Evolutionary conservation across 768 basidiomycete genomes (phyloP).

Genomic region (Cantharellus cinnabarinus): DNA sequence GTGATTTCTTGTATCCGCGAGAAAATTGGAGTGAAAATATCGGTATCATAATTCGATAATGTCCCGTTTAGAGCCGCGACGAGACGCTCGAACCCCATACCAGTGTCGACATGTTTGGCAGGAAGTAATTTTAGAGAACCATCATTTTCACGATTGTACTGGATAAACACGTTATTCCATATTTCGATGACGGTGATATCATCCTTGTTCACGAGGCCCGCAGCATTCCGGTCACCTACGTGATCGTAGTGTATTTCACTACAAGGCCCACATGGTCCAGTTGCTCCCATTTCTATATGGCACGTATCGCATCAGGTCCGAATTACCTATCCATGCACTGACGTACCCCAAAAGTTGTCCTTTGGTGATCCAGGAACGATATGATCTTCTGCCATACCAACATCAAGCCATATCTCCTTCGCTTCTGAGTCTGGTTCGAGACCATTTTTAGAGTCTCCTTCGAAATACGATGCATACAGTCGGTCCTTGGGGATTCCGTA

Average conservation of each 20-base stretch:
- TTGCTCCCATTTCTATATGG: slow-evolving; percentile 82
- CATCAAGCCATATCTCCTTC: slow-evolving; percentile 67
- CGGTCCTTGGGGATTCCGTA: slow-evolving; percentile 77
- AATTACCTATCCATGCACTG: not conserved
- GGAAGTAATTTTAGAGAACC: slow-evolving; percentile 64
- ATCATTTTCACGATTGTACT: slow-evolving; percentile 89
- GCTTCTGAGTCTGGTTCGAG: slow-evolving; percentile 81
- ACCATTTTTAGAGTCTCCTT: slow-evolving; percentile 72
- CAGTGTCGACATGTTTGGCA: slow-evolving; percentile 91
- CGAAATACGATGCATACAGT: slow-evolving; percentile 94
- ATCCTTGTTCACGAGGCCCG: slow-evolving; percentile 83
- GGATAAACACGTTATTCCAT: slow-evolving; percentile 99
- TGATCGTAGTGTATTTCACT: slow-evolving; percentile 92
- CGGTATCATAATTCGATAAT: slow-evolving; percentile 94
- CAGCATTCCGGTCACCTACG: slow-evolving; percentile 91
- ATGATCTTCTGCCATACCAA: slow-evolving; percentile 75
- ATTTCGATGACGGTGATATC: slow-evolving; percentile 95
- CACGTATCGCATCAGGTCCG: not conserved
- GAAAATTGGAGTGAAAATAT: slow-evolving; percentile 84
- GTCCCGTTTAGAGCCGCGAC: slow-evolving; percentile 86
- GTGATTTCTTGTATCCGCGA: slow-evolving; percentile 70
- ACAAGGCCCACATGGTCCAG: slow-evolving; percentile 95
- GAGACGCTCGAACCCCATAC: slow-evolving; percentile 97
- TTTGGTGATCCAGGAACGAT: slow-evolving; percentile 87
- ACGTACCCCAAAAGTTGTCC: slow-evolving; percentile 94